Evolutionary conservation across 305 asterid species (phyloP).

Genomic region (Fraxinus albicans): DNA sequence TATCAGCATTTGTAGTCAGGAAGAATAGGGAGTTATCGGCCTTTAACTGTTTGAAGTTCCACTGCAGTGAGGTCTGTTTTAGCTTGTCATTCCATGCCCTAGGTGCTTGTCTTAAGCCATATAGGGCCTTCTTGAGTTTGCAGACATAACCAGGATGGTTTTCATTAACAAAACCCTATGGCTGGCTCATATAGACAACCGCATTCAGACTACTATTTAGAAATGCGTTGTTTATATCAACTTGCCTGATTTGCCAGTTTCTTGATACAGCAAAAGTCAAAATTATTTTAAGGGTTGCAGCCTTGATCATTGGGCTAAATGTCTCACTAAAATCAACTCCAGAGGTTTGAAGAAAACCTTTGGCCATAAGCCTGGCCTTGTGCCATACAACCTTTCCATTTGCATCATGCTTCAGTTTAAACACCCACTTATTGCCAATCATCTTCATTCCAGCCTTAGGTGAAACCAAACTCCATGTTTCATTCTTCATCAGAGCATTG

Average conservation of each 20-base stretch:
- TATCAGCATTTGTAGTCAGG: background rate
- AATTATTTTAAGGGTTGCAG: background rate
- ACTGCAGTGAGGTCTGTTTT: background rate
- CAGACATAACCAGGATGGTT: background rate
- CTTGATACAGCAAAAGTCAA: background rate
- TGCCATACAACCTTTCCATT: background rate
- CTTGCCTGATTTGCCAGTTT: background rate
- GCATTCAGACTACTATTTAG: background rate
- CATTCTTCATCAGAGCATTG: background rate
- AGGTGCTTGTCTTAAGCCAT: background rate
- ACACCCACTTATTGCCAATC: background rate
- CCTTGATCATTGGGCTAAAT: background rate
- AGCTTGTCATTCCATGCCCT: background rate
- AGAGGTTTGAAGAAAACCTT: background rate
- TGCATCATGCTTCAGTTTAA: too few relatives aligned
- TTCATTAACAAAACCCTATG: background rate
- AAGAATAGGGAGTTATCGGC: background rate
- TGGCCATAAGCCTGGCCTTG: background rate
- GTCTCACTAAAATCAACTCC: background rate
- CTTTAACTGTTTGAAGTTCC: background rate
- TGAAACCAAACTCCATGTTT: background rate
- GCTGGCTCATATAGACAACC: background rate
- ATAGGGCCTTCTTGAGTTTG: background rate
- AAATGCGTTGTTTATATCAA: background rate
- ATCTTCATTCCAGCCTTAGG: background rate